Conservation (phyloP, 306 rosid genomes). For the Comarum palustre region DNA sequence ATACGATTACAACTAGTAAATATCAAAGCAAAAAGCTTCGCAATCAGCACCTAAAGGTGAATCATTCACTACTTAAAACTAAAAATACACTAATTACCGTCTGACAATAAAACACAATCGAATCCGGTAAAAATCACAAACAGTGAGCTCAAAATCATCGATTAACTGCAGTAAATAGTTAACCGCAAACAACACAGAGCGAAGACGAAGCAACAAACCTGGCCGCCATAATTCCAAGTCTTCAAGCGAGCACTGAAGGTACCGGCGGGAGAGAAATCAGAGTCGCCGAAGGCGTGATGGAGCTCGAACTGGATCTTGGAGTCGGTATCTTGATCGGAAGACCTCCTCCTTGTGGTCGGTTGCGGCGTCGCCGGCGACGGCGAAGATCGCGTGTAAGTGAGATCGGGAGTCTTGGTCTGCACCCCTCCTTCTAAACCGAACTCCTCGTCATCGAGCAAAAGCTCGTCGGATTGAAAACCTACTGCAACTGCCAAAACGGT, state of each 20-base stretch:
- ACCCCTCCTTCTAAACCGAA: constrained; percentile 81
- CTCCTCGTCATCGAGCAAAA: constrained; percentile 84
- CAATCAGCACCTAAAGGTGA: not conserved
- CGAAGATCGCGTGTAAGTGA: constrained; percentile 29
- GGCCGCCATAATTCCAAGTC: constrained; percentile 82
- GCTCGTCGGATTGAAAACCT: constrained; percentile 93
- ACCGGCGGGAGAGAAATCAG: constrained; percentile 71
- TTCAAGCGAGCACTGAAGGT: constrained; percentile 90
- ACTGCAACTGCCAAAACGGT: constrained; percentile 30
- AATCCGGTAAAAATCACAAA: not conserved
- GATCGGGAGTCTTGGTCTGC: constrained; percentile 32
- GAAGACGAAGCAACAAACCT: constrained; percentile 42
- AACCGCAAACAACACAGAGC: too few relatives aligned
- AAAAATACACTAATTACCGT: not conserved
- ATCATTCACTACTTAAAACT: not conserved
- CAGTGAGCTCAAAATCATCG: not conserved
- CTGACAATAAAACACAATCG: not conserved
- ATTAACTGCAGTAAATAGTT: not conserved
- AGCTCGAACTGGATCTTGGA: constrained; percentile 89
- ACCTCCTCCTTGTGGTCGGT: constrained; percentile 46
- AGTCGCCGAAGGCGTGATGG: constrained; percentile 86
- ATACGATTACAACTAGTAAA: not conserved
- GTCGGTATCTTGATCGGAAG: constrained; percentile 67
- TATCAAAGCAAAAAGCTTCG: not conserved
- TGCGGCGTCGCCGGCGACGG: constrained; percentile 21